Evolutionary conservation across 2,329 filamentous ascomycete genomes (phyloP), one percentile per base, ranked within the genome.

Genomic region (Apiospora hydei): DNA sequence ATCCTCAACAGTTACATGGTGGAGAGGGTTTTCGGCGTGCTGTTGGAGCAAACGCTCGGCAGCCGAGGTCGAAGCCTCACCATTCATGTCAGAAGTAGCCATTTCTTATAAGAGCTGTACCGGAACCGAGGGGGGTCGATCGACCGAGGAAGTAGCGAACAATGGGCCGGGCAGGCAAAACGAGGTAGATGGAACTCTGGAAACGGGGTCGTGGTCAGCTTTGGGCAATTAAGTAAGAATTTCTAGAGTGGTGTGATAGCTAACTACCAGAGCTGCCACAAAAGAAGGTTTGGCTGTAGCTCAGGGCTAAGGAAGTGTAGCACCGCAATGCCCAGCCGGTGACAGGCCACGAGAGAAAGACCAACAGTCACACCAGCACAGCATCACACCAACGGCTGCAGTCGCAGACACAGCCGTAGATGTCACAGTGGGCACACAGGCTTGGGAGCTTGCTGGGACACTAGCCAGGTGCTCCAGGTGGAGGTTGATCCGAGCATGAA

Each of bases 1-100:
- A 68, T 98, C 94, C 83, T 98, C 95, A 75, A 98, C 88, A 34
- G 91, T 95, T 75, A 89, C 88, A 78, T 90, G 88, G 74, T 87
- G 87, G 64, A 86, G 83, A 73, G 82, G 81, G 76, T 84, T 82
- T 64, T 88, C 83, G 74, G 81, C 83, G 77, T 93, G 92, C 82
- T 90, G 88, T 79, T 91, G 86, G 78, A 90, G 86, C 74, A 93
- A 88, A 84, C 87, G 88, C 82, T 92, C 89, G 61, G 88, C 88
- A 72, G 86, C 86, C 73, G 88, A 89, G 72, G 85, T 83, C 80
- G 88, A 85, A 67, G 77, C 77, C 74, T 79, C 78, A 75, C 77
- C 77, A 75, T 79, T 81, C 72, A 77, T 72, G 70, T 84, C 82
- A 76, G 85, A 82, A 75, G 72, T 71, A 73, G 85, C 81, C 86